phyloP scores from a whole-genome alignment of 1,284 basidiomycete species.

The Hymenochaete sp. region DNA sequence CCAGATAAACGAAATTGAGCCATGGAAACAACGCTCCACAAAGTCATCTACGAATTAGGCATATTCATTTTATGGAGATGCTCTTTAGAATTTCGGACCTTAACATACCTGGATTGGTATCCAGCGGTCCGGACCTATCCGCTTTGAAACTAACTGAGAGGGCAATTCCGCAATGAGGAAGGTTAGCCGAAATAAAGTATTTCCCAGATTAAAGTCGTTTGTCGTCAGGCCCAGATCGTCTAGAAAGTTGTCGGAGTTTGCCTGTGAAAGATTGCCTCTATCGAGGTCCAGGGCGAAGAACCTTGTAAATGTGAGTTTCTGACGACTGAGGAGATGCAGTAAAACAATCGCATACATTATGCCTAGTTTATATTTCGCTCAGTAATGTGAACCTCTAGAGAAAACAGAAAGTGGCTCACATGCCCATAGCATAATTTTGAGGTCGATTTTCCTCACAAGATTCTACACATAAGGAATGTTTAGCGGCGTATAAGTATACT shows the following conservation, averaged over 20 bases:
- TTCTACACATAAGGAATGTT: slow-evolving; percentile 26
- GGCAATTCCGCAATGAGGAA: slow-evolving; percentile 60
- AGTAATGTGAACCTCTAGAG: no score
- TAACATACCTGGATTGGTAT: slow-evolving; percentile 53
- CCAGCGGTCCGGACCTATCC: slow-evolving; percentile 64
- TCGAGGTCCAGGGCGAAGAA: slow-evolving; percentile 34
- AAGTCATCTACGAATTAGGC: slow-evolving; percentile 11
- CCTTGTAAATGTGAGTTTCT: background rate
- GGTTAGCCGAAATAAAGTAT: slow-evolving; percentile 45
- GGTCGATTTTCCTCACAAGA: slow-evolving; percentile 53
- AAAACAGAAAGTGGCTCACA: slow-evolving; percentile 57
- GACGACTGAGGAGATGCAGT: slow-evolving; percentile 11
- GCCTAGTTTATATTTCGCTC: no score
- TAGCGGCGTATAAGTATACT: background rate
- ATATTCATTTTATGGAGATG: background rate
- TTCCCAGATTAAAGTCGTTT: slow-evolving; percentile 60
- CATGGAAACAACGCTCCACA: slow-evolving; percentile 43
- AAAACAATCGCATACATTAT: no score
- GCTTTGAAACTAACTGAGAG: slow-evolving; percentile 66
- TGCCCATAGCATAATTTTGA: slow-evolving; percentile 59
- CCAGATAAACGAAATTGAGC: slow-evolving; percentile 58
- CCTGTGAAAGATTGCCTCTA: slow-evolving; percentile 48
- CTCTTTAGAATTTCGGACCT: slow-evolving; percentile 18
- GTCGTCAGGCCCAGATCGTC: slow-evolving; percentile 52
- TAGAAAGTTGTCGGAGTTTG: slow-evolving; percentile 63